These are phyloP conservation scores for Xylogone sp. DNA, from an alignment of 2,329 filamentous ascomycete genomes.

Conservation along the genomic window DNA sequence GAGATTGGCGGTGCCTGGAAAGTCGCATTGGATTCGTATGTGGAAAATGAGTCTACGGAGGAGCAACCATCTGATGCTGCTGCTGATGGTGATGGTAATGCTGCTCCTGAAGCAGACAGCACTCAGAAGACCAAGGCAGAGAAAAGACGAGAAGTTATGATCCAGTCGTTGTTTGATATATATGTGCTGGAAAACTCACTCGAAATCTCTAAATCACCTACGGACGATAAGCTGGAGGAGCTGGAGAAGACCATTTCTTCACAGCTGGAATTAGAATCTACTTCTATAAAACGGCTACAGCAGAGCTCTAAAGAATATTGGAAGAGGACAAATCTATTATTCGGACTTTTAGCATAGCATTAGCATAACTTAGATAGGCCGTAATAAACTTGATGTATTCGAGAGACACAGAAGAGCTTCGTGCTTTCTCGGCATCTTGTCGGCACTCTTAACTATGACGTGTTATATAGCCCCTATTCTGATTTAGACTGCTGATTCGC, in stretches of 20 bases:
- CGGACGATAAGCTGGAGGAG: conserved; percentile 40
- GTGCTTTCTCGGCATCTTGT: too few species aligned
- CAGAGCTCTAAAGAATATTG: conserved; percentile 73
- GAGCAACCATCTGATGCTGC: background rate
- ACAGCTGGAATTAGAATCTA: conserved; percentile 45
- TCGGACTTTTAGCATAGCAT: conserved; percentile 62
- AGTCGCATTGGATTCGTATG: conserved; percentile 11
- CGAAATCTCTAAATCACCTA: conserved; percentile 20
- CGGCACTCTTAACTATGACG: too few species aligned
- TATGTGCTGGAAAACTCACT: conserved; percentile 46
- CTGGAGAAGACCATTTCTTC: conserved; percentile 36
- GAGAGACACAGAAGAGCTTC: too few species aligned
- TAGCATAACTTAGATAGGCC: too few species aligned
- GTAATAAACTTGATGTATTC: too few species aligned
- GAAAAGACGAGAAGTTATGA: conserved; percentile 40
- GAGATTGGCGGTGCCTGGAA: conserved; percentile 43
- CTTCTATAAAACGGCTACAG: conserved; percentile 47
- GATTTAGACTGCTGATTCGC: background rate
- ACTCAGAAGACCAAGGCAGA: conserved; percentile 7
- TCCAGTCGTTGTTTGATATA: conserved; percentile 61
- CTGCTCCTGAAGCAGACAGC: background rate
- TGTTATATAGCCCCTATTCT: background rate
- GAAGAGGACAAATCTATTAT: conserved; percentile 76
- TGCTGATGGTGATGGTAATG: too few species aligned
- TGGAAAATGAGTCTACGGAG: conserved; percentile 1